Percentiles rank a stretch among this genome's conserved stretches.
These are phyloP conservation scores for Colletotrichum phormii DNA, from an alignment of 2,329 filamentous ascomycete species.

Conservation along the genomic window DNA sequence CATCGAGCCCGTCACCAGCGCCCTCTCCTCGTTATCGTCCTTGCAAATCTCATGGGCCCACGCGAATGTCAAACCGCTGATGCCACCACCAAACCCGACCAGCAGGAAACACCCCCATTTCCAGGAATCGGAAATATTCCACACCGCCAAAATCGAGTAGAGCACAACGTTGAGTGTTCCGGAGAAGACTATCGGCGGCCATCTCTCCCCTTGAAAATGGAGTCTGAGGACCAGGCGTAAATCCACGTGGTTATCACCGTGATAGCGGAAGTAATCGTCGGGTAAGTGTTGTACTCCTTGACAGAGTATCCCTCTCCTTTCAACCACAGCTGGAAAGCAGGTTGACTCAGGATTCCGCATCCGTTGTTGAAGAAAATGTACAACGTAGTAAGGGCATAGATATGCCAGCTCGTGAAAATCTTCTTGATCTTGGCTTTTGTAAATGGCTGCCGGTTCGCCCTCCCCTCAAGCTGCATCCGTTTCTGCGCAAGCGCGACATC, in stretches of 20 bases:
- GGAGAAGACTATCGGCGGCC: constrained; percentile 72
- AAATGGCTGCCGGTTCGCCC: constrained; percentile 53
- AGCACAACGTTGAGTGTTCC: constrained; percentile 55
- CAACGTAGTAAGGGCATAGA: constrained; percentile 67
- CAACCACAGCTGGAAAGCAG: constrained; percentile 65
- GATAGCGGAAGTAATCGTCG: constrained; percentile 68
- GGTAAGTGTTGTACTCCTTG: constrained; percentile 61
- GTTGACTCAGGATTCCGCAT: constrained; percentile 56
- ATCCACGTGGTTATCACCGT: constrained; percentile 68
- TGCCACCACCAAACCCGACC: constrained; percentile 61
- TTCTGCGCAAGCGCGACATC: constrained; percentile 52
- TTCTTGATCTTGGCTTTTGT: constrained; percentile 64
- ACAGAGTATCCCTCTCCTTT: constrained; percentile 56
- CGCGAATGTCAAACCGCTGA: constrained; percentile 58
- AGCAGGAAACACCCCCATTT: constrained; percentile 72
- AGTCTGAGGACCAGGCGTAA: constrained; percentile 76
- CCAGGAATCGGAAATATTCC: constrained; percentile 62
- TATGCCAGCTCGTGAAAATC: constrained; percentile 74
- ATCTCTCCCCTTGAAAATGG: constrained; percentile 66
- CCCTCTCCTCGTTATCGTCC: constrained; percentile 71
- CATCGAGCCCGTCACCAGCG: constrained; percentile 74
- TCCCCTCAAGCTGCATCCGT: constrained; percentile 57
- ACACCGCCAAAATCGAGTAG: constrained; percentile 53
- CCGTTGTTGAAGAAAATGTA: constrained; percentile 77
- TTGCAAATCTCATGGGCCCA: constrained; percentile 64